These are phyloP conservation scores for Tulasnella sp. DNA, from an alignment of 768 basidiomycete genomes.

Conservation along the genomic window DNA sequence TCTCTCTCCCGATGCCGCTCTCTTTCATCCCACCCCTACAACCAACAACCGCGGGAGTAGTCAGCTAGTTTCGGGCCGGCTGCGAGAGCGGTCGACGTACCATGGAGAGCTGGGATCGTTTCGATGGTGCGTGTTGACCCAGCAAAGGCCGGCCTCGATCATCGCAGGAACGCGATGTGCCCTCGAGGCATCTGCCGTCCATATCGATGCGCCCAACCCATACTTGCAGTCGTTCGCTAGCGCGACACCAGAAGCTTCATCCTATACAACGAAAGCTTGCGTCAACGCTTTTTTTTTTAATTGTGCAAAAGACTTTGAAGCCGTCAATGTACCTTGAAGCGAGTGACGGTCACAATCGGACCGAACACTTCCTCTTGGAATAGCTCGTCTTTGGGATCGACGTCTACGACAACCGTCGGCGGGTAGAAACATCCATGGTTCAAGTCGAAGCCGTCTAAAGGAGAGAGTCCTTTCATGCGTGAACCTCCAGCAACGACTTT, in stretches of 20 bases:
- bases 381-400: constrained; percentile 45
- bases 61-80: neutral
- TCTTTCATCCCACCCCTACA: constrained; percentile 84
- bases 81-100: constrained; percentile 32
- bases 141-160: constrained; percentile 67
- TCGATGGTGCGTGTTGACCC: constrained; percentile 83
- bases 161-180: constrained; percentile 62
- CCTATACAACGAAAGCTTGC: too few species aligned
- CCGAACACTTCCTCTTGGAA: constrained; percentile 84
- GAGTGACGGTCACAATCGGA: constrained; percentile 63
- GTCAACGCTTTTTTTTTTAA: too few species aligned
- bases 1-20: constrained; percentile 79
- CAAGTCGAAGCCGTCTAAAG: constrained; percentile 62
- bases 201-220: constrained; percentile 70
- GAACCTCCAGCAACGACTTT: constrained; percentile 49
- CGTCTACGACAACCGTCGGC: constrained; percentile 60
- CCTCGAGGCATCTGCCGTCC: constrained; percentile 63
- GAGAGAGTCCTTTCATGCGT: constrained; percentile 49
- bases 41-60: too few species aligned
- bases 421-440: constrained; percentile 64
- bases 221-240: constrained; percentile 71
- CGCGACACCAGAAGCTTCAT: neutral
- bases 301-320: too few species aligned
- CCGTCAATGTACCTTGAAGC: constrained; percentile 36
- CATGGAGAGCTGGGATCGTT: constrained; percentile 86